Evolutionary conservation across 176 grass and related monocot genomes (phyloP).

Genomic region (Carex kokanica): DNA sequence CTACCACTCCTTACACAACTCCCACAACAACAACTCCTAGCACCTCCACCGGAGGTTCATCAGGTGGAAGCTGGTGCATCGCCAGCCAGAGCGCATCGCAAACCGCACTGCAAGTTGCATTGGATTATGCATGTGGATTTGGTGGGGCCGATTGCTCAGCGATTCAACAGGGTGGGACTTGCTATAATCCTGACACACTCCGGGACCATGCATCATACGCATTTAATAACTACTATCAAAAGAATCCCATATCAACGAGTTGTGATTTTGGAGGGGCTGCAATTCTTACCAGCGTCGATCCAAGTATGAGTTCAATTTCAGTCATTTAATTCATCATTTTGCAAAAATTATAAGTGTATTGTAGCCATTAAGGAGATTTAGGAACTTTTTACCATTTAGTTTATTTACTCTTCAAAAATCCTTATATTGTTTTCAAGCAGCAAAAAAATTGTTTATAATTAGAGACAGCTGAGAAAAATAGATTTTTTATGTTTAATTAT

Average conservation of each 20-base stretch:
- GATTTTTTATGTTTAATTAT: background rate
- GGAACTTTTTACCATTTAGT: background rate
- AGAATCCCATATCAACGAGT: constrained; percentile 51
- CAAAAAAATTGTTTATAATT: background rate
- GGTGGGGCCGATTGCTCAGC: constrained; percentile 50
- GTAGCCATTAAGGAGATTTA: background rate
- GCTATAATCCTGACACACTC: constrained; percentile 54
- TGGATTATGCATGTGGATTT: constrained; percentile 71
- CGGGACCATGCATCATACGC: constrained; percentile 70
- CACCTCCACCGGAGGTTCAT: background rate
- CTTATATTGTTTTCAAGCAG: background rate
- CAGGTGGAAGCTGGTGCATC: constrained; percentile 45
- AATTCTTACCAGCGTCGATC: constrained; percentile 48
- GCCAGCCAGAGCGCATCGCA: constrained; percentile 53
- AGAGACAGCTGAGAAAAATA: background rate
- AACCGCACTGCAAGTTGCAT: constrained; percentile 57
- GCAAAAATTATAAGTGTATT: background rate
- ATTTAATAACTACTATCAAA: constrained; percentile 76
- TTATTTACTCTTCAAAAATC: background rate
- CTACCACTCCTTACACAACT: constrained; percentile 27
- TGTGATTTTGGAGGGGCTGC: constrained; percentile 62
- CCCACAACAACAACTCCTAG: constrained; percentile 21
- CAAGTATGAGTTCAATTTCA: constrained; percentile 40
- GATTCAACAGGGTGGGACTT: constrained; percentile 51
- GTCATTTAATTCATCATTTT: background rate